Evolutionary conservation across 345 rosid genomes (phyloP).

Genomic region (Stellera chamaejasme): DNA sequence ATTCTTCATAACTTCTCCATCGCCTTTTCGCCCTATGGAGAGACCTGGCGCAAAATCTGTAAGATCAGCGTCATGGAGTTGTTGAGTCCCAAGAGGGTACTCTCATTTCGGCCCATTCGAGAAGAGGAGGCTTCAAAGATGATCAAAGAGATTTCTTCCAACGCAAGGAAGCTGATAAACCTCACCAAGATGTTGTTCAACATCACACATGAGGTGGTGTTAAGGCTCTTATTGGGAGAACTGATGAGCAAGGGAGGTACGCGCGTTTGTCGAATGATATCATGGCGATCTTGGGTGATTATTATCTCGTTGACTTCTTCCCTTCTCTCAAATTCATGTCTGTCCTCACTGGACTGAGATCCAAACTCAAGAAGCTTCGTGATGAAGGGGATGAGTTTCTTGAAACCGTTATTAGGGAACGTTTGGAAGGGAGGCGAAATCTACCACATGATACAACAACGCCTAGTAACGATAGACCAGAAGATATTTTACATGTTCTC

Average conservation of each 20-base stretch:
- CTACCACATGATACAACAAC: neutral
- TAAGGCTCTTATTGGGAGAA: neutral
- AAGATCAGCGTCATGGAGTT: constrained; percentile 17
- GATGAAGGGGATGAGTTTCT: neutral
- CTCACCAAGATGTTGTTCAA: neutral
- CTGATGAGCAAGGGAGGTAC: neutral
- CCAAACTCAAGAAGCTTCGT: neutral
- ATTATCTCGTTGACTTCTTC: neutral
- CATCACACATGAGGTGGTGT: neutral
- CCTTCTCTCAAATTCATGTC: neutral
- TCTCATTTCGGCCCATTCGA: constrained; percentile 20
- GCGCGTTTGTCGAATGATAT: neutral
- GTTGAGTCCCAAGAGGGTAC: constrained; percentile 19
- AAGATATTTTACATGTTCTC: neutral
- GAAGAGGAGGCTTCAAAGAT: constrained; percentile 15
- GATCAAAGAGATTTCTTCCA: neutral
- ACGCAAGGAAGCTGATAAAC: neutral
- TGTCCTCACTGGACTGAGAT: no score
- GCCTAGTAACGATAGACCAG: neutral
- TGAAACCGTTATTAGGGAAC: neutral
- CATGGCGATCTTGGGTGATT: neutral
- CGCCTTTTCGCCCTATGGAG: constrained; percentile 26
- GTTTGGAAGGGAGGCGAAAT: no score
- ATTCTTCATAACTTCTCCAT: constrained; percentile 22
- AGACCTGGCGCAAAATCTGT: constrained; percentile 27